Base-by-base conservation (phyloP, 306 rosid genomes). In the Cicer judaicum region DNA sequence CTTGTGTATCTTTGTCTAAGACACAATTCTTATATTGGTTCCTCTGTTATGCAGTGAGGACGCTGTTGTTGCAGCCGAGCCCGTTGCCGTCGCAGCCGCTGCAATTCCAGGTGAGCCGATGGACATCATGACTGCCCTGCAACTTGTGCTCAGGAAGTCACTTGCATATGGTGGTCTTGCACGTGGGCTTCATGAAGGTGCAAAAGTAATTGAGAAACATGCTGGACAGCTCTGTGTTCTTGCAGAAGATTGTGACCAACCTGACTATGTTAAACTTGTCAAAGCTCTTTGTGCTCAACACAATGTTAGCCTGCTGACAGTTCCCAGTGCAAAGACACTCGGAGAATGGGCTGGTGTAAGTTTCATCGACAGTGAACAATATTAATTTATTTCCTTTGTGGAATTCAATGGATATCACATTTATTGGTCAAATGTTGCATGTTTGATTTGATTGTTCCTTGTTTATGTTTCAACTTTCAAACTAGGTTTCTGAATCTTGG, bases 311-410 rank as follows among this genome's bases (percentile, higher is more conserved):
- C 77, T 93, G 68, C 61, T 93, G 81, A 84, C 95, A 1, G 88
- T 93, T 74, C 96, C 97, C 1, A 89, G 87, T 56, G 89, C 98
- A 15, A 93, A 93, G 78, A 93, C 93, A 44, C 96, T 93, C 18
- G 98, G 98, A 60, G 97, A 93, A 81, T 93, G 98, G 98, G 89
- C 89, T 67, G 97, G 98, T 73, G 98, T 93, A 89, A 89, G 97
- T 87, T 21, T 41, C 16, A 29, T 11, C 11, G 11, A 14, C 12
- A 10, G 8, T 18, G 36, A 56, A 82, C 56, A 10, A 4, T 19
- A 0, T 71, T 14, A 15, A 42, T 21, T n/a, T 38, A 5, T 5
- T 29, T 13, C 1, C 11, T 36, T 64, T 73, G 1, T 4, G 7
- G 5, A 41, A 44, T 73, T 49, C 11, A 34, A 59, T 57, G 34